Percentiles rank a stretch among this genome's conserved stretches.
Conservation (phyloP, 2,329 filamentous ascomycete species). For the Exophiala mesophila region DNA sequence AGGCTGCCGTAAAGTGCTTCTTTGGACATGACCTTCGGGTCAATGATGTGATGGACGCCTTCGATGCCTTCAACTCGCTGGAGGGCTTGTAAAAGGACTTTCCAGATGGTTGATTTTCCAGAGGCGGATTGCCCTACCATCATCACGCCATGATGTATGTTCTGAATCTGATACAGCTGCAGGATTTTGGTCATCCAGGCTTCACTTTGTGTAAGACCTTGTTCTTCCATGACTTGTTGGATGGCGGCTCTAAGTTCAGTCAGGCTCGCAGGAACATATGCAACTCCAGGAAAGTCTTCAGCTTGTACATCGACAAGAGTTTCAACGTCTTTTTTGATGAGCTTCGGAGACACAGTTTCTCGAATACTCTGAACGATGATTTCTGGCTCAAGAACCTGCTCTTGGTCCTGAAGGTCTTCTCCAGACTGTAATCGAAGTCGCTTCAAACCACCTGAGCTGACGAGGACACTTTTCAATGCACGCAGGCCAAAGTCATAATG, state of each 20-base stretch:
- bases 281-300: conserved; percentile 83
- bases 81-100: conserved; percentile 80
- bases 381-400: conserved; percentile 72
- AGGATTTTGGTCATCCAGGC: conserved; percentile 97
- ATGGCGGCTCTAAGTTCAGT: conserved; percentile 76
- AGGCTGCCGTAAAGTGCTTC: conserved; percentile 93
- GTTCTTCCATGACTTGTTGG: conserved; percentile 72
- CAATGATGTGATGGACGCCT: conserved; percentile 94
- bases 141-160: conserved; percentile 99
- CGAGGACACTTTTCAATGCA: conserved; percentile 95
- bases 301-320: conserved; percentile 79
- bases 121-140: conserved; percentile 99
- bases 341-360: conserved; percentile 95
- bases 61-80: conserved; percentile 88
- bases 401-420: conserved; percentile 56
- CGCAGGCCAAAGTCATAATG: conserved; percentile 98
- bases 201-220: conserved; percentile 83
- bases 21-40: conserved; percentile 99
- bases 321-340: conserved; percentile 87
- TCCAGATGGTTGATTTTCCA: conserved; percentile 95
- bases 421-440: conserved; percentile 65
- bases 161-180: conserved; percentile 96
- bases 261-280: conserved; percentile 87
- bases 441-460: conserved; percentile 95
- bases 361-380: conserved; percentile 98